Evolutionary conservation across 352 stramenopile genomes (phyloP), one percentile per base, ranked within the genome.

Genomic region (Phytophthora sansomeana): DNA sequence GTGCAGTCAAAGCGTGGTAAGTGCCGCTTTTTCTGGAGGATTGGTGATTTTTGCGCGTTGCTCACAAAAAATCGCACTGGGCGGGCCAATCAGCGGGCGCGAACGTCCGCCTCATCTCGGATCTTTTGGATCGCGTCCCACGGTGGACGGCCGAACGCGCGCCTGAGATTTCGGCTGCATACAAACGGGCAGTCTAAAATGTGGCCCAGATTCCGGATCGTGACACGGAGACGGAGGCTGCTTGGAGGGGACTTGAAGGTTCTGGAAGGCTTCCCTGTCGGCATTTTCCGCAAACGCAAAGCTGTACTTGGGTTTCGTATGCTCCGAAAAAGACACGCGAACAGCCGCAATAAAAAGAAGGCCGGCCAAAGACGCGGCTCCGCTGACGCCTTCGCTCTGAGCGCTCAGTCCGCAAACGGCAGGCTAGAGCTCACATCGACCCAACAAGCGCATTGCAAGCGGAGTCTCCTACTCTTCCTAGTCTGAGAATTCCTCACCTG

Each of bases 321-420:
- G 49, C 21, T 19, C 19, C 21, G 17, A 33, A 33, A 57, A 51
- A 68, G 51, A 60, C 63, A 67, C 56, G 49, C 48, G 48, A 61
- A 46, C 48, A 65, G 32, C 38, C 49, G 41, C 33, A 68, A 68
- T 68, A 68, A 68, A 68, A 68, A 47, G 61, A 63, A 63, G 41
- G 61, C 42, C 9, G 29, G 14, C 13, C 30, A 63, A 57, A 64
- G 38, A 53, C 46, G 28, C 28, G 17, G 14, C 30, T 24, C 33
- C 13, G 0, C 60, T 68, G 43, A 57, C 36, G 13, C 21, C 42
- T 44, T 11, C 4, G 19, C 28, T 16, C 35, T 16, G 24, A 19
- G 9, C 24, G 48, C 59, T 63, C 62, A 75, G 42, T 64, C 55
- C 47, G 43, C 33, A 69, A 73, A 53, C 47, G 11, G 39, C 65